Conservation (phyloP, 2,329 filamentous ascomycete species). For the Lojkania enalia region DNA sequence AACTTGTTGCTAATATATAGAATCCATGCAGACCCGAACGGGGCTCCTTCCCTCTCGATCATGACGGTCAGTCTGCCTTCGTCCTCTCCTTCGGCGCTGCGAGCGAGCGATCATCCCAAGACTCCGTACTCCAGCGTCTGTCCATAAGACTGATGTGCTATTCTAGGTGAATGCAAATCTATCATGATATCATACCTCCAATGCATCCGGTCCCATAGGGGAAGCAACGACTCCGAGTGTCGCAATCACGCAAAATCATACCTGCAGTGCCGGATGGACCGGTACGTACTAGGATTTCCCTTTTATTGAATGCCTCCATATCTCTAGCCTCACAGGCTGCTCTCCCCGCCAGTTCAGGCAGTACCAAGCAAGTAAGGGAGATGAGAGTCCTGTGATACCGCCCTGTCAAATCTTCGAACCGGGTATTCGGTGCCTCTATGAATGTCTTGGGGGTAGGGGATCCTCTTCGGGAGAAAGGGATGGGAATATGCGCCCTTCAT, state of each 20-base stretch:
- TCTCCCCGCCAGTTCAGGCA: constrained; percentile 8
- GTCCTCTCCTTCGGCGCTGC: constrained; percentile 1
- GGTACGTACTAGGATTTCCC: constrained; percentile 59
- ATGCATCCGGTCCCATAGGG: constrained; percentile 82
- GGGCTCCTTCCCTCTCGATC: constrained; percentile 94
- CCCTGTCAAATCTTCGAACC: constrained; percentile 37
- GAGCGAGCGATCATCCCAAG: neutral
- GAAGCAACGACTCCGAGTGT: constrained; percentile 85
- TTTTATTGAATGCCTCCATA: constrained; percentile 11
- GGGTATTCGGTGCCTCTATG: constrained; percentile 26
- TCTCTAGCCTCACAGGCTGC: constrained; percentile 15
- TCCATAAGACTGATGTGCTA: constrained; percentile 22
- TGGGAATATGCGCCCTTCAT: constrained; percentile 20
- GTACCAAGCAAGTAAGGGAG: constrained; percentile 23
- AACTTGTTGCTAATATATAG: constrained; percentile 12
- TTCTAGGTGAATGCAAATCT: constrained; percentile 84
- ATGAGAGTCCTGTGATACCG: constrained; percentile 31
- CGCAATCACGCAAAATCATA: constrained; percentile 86
- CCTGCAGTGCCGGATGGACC: constrained; percentile 89
- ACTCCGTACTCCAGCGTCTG: neutral
- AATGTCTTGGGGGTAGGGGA: constrained; percentile 12
- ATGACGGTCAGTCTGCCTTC: constrained; percentile 65
- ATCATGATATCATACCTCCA: constrained; percentile 83
- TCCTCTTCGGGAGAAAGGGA: constrained; percentile 27
- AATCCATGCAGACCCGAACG: constrained; percentile 71